Percentiles rank a stretch among this genome's conserved stretches.
phyloP scores from a whole-genome alignment of 2,329 filamentous ascomycete species.

The Fusarium penzigii region DNA sequence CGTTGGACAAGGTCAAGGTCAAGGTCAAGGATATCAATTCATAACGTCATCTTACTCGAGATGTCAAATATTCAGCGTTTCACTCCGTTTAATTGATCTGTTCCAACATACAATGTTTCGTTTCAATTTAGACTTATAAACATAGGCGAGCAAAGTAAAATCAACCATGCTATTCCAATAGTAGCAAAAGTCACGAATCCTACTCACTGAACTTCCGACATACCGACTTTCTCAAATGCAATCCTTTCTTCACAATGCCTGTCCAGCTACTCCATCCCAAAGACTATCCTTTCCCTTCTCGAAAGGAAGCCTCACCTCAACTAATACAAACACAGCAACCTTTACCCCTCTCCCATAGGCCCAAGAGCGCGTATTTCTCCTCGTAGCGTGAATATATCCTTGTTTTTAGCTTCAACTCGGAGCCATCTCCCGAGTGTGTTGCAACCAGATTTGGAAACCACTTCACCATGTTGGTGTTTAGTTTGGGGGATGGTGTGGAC shows the following conservation, averaged over 20 bases:
- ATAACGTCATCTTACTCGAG: no score
- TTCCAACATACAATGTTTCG: no score
- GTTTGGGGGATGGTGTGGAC: not conserved
- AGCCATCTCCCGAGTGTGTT: not conserved
- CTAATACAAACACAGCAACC: slow-evolving; percentile 9
- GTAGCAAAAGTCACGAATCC: no score
- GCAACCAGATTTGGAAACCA: slow-evolving; percentile 12
- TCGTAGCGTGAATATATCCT: not conserved
- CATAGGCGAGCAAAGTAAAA: no score
- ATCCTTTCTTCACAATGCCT: not conserved
- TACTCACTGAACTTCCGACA: no score
- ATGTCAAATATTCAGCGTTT: no score
- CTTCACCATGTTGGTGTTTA: not conserved
- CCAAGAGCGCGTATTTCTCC: not conserved
- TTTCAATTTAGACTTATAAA: no score
- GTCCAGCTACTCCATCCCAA: not conserved
- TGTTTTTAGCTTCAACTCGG: not conserved
- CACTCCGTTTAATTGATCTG: no score
- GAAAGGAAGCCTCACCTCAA: not conserved
- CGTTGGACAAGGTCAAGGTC: no score
- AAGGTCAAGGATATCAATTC: no score
- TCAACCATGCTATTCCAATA: no score
- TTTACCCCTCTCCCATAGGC: slow-evolving; percentile 1
- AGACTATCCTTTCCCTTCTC: not conserved
- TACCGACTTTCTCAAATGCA: not conserved